Conservation (phyloP, 345 rosid genomes). For the Zanthoxylum bungeanum region DNA sequence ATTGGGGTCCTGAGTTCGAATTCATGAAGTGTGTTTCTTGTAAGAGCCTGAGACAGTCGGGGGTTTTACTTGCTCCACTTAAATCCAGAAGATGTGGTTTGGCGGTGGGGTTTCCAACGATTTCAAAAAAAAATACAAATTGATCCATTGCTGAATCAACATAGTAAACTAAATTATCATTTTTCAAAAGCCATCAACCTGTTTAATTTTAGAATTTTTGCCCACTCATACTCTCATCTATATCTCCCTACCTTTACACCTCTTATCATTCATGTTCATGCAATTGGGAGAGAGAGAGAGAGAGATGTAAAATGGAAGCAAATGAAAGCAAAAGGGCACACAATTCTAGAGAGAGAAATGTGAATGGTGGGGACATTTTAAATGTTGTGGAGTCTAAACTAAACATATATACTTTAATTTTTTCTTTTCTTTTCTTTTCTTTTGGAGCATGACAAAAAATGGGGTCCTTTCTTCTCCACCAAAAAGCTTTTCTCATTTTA, state of each 20-base stretch:
- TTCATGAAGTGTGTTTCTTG: too few species aligned
- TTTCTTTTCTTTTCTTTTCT: conserved; percentile 11
- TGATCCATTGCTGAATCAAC: too few species aligned
- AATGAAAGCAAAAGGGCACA: conserved; percentile 39
- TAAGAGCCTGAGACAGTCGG: too few species aligned
- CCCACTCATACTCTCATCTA: not conserved
- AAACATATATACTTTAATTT: not conserved
- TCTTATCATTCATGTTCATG: conserved; percentile 28
- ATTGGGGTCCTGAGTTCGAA: too few species aligned
- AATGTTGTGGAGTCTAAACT: not conserved
- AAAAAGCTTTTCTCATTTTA: conserved; percentile 7
- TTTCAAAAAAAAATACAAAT: too few species aligned
- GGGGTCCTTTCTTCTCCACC: conserved; percentile 28
- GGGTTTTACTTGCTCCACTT: too few species aligned
- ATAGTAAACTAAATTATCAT: too few species aligned
- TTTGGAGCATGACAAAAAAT: conserved; percentile 48
- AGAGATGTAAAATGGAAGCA: conserved; percentile 59
- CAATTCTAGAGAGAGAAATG: conserved; percentile 34
- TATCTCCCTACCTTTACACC: conserved; percentile 35
- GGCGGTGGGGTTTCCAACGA: too few species aligned
- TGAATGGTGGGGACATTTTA: conserved; percentile 32
- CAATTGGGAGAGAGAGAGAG: conserved; percentile 24
- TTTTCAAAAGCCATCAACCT: too few species aligned
- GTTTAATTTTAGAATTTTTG: not conserved
- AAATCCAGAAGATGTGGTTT: too few species aligned